Base-by-base conservation (phyloP, 164 flowering plant genomes). In the Platanus orientalis region DNA sequence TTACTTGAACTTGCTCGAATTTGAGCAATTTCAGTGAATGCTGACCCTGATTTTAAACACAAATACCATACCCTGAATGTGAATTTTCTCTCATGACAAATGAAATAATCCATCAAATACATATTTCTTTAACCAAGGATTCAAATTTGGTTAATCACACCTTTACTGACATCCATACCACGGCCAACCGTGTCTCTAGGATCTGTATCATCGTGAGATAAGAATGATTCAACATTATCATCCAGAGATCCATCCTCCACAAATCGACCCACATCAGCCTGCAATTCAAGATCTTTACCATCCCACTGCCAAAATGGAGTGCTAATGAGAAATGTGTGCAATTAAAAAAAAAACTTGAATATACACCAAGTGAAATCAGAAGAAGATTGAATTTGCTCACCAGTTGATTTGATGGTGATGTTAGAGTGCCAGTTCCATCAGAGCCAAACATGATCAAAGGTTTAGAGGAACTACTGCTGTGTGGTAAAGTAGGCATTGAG, bases 151-250 rank as follows among this genome's bases (percentile, higher is more conserved):
- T 24, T 24, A 17, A 10, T 49, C 62, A 25, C 70, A 88, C 94
- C 92, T 87, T 88, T 85, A 80, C 90, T 78, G 39, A 82, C 83
- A 83, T 88, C 94, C 91, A 85, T 86, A 66, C 89, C 69, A 29
- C 86, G 92, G 58, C 91, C 90, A 68, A 83, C 84, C 24, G 84
- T 34, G 71, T 90, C 97, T 72, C 97, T 81, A 29, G 87, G 87
- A 65, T 94, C 97, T 42, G 80, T 71, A 71, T 87, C 99, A 66
- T 94, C 99, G 67, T 77, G 96, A 45, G 98, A 85, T 66, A 94
- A 81, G 76, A 91, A 94, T 58, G 97, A 94, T 73, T 94, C 99
- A 1, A 90, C 96, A 69, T 94, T 91, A 57, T 94, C 98, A 63
- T 89, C 98, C 66, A 93, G 84, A 45, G 97, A 78, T 45, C 89